Conservation (phyloP, 1,284 basidiomycete genomes). For the Chalciporus sp. region DNA sequence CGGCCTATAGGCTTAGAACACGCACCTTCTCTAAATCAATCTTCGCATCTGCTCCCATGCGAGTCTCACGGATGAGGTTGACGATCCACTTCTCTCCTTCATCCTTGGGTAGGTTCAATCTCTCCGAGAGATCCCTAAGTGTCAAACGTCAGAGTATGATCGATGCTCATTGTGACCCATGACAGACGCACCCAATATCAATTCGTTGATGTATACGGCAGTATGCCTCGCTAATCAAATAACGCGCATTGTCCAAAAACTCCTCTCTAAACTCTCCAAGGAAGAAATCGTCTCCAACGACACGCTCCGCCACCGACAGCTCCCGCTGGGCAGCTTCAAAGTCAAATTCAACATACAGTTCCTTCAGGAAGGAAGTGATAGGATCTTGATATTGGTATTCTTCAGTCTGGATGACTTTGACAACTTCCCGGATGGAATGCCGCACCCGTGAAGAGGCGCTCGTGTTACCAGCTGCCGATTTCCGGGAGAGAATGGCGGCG, state of each 20-base stretch:
- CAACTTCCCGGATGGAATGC: constrained; percentile 85
- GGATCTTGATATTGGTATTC: constrained; percentile 96
- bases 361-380: constrained; percentile 90
- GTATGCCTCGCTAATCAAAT: constrained; percentile 95
- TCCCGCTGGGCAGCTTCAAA: constrained; percentile 88
- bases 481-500: constrained; percentile 90
- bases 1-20: constrained; percentile 3
- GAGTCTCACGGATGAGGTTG: constrained; percentile 95
- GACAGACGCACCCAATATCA: constrained; percentile 78
- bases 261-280: constrained; percentile 87
- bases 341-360: constrained; percentile 93
- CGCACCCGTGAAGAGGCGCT: constrained; percentile 71
- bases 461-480: constrained; percentile 54
- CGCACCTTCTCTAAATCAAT: constrained; percentile 92
- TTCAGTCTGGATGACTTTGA: constrained; percentile 90
- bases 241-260: constrained; percentile 95
- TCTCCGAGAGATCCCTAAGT: constrained; percentile 84
- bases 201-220: constrained; percentile 97
- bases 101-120: constrained; percentile 88
- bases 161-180: not conserved
- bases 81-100: constrained; percentile 99
- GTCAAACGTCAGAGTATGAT: not conserved
- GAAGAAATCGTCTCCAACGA: constrained; percentile 95
- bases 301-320: constrained; percentile 78
- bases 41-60: constrained; percentile 94